Evolutionary conservation across 306 rosid genomes (phyloP).

Genomic region (Cyamopsis tetragonoloba): DNA sequence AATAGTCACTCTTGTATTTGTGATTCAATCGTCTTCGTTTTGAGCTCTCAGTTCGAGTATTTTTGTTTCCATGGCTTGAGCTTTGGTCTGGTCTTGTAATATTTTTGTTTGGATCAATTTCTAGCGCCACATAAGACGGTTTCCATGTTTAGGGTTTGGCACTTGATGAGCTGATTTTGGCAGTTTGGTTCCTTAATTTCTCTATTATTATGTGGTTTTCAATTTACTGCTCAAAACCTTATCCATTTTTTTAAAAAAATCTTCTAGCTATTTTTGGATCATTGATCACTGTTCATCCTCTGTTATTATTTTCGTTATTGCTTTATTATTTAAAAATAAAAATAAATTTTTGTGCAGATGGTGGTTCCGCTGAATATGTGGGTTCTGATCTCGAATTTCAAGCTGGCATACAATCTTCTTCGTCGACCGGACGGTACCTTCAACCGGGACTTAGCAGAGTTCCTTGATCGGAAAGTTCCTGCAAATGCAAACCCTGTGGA

Average conservation of each 20-base stretch:
- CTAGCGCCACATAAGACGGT: not conserved
- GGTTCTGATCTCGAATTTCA: slow-evolving; percentile 96
- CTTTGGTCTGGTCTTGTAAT: not conserved
- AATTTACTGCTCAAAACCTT: not conserved
- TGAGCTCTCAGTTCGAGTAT: not conserved
- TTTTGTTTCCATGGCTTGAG: not conserved
- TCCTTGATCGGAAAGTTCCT: slow-evolving; percentile 77
- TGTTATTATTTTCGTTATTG: too few species aligned
- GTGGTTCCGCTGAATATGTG: slow-evolving; percentile 97
- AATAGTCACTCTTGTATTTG: not conserved
- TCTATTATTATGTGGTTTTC: not conserved
- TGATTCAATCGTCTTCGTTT: not conserved
- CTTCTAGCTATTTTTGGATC: not conserved
- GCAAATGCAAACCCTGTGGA: slow-evolving; percentile 73
- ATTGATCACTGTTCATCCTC: not conserved
- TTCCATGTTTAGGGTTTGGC: slow-evolving; percentile 26
- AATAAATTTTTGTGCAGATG: slow-evolving; percentile 42
- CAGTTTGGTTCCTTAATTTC: not conserved
- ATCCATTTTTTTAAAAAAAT: not conserved
- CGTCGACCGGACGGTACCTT: slow-evolving; percentile 98
- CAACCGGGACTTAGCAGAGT: slow-evolving; percentile 94
- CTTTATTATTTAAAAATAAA: not conserved
- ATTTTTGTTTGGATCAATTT: slow-evolving; percentile 10
- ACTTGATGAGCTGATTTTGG: not conserved
- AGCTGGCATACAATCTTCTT: slow-evolving; percentile 91